Evolutionary conservation across 306 rosid genomes (phyloP).

Genomic region (Pterocarpus macrocarpus): DNA sequence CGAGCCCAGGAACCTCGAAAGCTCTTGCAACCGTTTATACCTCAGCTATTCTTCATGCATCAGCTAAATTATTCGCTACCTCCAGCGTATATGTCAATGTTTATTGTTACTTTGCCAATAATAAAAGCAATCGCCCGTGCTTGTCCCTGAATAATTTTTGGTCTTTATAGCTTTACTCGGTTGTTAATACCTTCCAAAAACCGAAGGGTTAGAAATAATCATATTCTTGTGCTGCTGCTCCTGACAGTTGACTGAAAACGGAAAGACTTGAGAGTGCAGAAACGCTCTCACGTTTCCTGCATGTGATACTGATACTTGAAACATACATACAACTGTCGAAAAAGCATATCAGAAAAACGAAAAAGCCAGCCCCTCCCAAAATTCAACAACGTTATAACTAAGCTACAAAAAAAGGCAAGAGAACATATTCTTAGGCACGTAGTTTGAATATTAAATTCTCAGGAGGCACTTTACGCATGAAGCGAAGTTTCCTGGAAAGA

Average conservation of each 20-base stretch:
- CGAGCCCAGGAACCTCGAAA: no score
- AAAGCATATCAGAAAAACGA: not conserved
- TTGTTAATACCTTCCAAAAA: no score
- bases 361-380: not conserved
- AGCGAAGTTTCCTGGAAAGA: constrained; percentile 25
- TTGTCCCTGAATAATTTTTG: no score
- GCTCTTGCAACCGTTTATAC: no score
- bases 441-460: not conserved
- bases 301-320: not conserved
- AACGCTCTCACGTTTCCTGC: not conserved
- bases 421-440: not conserved
- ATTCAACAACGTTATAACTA: not conserved
- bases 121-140: no score
- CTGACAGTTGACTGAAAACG: not conserved
- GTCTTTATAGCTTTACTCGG: no score
- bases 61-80: no score
- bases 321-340: not conserved
- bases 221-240: no score
- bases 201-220: no score
- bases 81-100: no score
- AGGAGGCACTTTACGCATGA: not conserved
- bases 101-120: no score
- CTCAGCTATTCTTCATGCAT: no score
- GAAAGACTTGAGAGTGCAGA: not conserved
- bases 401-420: not conserved